These are phyloP conservation scores for Mortierella hygrophila DNA, from an alignment of 192 early-diverging fungal genomes.

Conservation along the genomic window DNA sequence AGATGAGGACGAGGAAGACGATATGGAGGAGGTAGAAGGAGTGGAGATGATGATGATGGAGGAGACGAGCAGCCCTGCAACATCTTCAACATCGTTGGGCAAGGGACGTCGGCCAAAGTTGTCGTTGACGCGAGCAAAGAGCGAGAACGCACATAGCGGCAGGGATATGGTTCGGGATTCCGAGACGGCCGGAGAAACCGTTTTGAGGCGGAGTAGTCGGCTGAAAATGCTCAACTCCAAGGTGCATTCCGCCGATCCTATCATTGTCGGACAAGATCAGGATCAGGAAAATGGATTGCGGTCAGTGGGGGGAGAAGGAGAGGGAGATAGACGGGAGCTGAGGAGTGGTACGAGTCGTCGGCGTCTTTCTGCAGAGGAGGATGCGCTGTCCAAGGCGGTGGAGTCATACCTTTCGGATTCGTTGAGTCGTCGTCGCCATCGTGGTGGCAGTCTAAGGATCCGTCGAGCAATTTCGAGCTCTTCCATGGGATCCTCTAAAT, in stretches of 20 bases:
- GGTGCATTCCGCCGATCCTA: neutral
- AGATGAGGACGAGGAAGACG: neutral
- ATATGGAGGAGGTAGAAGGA: neutral
- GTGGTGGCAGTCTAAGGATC: constrained; percentile 1
- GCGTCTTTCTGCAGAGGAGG: constrained; percentile 28
- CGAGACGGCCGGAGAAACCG: neutral
- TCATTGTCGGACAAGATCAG: neutral
- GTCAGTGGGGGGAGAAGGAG: neutral
- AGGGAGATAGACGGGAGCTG: neutral
- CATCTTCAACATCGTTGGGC: neutral
- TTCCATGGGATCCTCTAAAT: constrained; percentile 5
- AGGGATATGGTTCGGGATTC: neutral
- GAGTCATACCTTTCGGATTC: constrained; percentile 52
- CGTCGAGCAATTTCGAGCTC: constrained; percentile 21
- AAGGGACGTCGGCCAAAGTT: neutral
- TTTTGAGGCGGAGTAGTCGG: constrained; percentile 1
- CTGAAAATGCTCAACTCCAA: constrained; percentile 5
- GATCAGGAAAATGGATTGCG: neutral
- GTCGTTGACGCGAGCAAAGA: neutral
- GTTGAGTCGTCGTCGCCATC: constrained; percentile 32
- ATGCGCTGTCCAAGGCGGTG: constrained; percentile 45
- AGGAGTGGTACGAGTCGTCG: neutral
- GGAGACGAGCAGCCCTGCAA: neutral
- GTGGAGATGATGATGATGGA: neutral
- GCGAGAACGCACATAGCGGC: neutral